These are phyloP conservation scores for Quercus gilva DNA, from an alignment of 306 rosid genomes.

Conservation along the genomic window DNA sequence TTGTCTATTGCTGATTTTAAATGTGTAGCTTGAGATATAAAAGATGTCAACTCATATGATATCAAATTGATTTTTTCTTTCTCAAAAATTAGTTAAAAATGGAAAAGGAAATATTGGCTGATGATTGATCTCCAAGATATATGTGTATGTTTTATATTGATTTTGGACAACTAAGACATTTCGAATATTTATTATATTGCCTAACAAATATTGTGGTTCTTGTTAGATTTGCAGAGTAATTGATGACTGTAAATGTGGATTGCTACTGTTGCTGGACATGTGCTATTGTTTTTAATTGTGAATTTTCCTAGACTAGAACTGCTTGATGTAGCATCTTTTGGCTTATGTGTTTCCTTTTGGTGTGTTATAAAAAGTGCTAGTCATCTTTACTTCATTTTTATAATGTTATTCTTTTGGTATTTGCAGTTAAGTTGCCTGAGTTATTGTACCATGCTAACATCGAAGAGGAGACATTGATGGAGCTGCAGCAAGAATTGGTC, in stretches of 20 bases:
- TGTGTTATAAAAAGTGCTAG: conserved; percentile 1
- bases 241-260: background rate
- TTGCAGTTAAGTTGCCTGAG: conserved; percentile 87
- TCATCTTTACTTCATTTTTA: background rate
- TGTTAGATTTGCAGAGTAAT: background rate
- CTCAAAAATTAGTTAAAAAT: too few species aligned
- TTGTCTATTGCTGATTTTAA: too few species aligned
- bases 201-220: background rate
- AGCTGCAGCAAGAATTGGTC: conserved; percentile 48
- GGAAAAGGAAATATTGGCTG: too few species aligned
- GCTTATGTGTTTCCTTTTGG: conserved; percentile 1
- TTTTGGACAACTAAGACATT: background rate
- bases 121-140: too few species aligned
- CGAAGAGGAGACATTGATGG: conserved; percentile 61
- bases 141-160: background rate
- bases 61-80: too few species aligned
- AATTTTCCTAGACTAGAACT: background rate
- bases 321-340: conserved; percentile 12
- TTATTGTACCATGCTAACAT: conserved; percentile 56
- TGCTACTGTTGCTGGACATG: background rate
- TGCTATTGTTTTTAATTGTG: background rate
- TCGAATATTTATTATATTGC: background rate
- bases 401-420: conserved; percentile 21
- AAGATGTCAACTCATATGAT: too few species aligned
- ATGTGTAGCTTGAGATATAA: too few species aligned